These are phyloP conservation scores for Eudorina sp. DNA, from an alignment of 139 green algal genomes.

Conservation along the genomic window DNA sequence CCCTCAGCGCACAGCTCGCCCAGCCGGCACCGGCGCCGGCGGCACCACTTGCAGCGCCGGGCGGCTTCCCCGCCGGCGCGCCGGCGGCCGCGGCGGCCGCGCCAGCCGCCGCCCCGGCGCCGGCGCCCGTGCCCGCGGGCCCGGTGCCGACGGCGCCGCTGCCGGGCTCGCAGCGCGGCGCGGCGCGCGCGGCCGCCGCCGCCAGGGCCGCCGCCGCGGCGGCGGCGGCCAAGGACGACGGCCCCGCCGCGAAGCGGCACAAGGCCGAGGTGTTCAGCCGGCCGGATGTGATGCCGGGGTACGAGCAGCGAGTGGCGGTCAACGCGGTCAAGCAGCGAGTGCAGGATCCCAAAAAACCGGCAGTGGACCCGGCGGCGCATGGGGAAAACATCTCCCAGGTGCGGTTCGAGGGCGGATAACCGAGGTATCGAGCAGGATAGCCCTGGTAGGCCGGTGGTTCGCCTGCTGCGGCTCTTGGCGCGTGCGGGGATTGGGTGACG, in stretches of 20 bases:
- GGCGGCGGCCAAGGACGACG: constrained; percentile 15
- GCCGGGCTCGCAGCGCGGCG: neutral
- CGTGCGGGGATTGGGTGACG: too few relatives aligned
- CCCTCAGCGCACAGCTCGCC: neutral
- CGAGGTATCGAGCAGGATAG: neutral
- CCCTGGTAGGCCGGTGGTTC: too few relatives aligned
- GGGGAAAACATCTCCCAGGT: constrained; percentile 45
- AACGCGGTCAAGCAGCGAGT: constrained; percentile 29
- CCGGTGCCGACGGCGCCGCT: constrained; percentile 19
- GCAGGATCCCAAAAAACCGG: neutral
- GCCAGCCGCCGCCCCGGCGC: neutral
- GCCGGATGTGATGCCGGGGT: constrained; percentile 25
- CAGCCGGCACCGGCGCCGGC: neutral
- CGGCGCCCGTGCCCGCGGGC: neutral
- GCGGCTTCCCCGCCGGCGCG: neutral
- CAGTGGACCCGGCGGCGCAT: neutral
- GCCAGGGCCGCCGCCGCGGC: neutral
- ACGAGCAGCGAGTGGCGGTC: constrained; percentile 16
- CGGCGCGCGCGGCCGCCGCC: neutral
- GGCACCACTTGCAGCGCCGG: neutral
- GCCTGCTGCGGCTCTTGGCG: too few relatives aligned
- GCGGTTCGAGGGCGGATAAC: neutral
- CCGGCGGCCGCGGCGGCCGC: neutral
- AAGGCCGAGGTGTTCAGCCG: neutral
- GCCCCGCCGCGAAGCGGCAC: neutral